A percentile compares a stretch with the other conserved stretches of the same genome.
These are phyloP conservation scores for Sanghuangporus weigelae DNA, from an alignment of 1,284 basidiomycete species.

Conservation along the genomic window DNA sequence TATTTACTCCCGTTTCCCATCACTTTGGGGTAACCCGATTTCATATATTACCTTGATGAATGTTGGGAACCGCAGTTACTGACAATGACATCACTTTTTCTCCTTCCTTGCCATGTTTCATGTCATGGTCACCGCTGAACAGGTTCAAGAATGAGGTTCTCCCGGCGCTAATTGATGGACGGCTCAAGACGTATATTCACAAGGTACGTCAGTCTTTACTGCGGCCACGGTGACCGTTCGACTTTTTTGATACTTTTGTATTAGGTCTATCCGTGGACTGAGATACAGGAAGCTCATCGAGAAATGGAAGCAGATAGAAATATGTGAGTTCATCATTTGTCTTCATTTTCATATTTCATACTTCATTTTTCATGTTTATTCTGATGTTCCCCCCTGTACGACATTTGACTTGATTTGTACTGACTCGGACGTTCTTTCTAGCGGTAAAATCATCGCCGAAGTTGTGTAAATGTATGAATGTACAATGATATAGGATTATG, in stretches of 20 bases:
- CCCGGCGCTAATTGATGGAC: constrained; percentile 58
- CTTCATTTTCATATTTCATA: constrained; percentile 1
- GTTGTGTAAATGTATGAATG: constrained; percentile 12
- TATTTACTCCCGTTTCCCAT: not conserved
- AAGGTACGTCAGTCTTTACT: constrained; percentile 40
- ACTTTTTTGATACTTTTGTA: not conserved
- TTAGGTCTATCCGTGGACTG: constrained; percentile 77
- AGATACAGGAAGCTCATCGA: constrained; percentile 79
- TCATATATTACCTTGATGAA: not conserved
- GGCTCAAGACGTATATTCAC: constrained; percentile 73
- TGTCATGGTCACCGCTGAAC: constrained; percentile 20
- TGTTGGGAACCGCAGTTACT: not conserved
- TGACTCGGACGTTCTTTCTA: constrained; percentile 5
- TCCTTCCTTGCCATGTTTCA: not conserved
- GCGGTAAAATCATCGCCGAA: constrained; percentile 27
- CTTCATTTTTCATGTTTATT: too few species aligned
- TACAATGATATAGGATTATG: not conserved
- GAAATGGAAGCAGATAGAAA: constrained; percentile 87
- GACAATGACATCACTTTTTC: not conserved
- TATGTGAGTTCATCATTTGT: constrained; percentile 34
- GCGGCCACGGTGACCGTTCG: not conserved
- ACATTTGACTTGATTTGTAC: not conserved
- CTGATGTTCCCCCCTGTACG: too few species aligned
- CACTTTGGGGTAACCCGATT: not conserved
- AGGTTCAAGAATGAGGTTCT: constrained; percentile 46